phyloP scores from a whole-genome alignment of 2,329 filamentous ascomycete species.

The Penicillium sp. region DNA sequence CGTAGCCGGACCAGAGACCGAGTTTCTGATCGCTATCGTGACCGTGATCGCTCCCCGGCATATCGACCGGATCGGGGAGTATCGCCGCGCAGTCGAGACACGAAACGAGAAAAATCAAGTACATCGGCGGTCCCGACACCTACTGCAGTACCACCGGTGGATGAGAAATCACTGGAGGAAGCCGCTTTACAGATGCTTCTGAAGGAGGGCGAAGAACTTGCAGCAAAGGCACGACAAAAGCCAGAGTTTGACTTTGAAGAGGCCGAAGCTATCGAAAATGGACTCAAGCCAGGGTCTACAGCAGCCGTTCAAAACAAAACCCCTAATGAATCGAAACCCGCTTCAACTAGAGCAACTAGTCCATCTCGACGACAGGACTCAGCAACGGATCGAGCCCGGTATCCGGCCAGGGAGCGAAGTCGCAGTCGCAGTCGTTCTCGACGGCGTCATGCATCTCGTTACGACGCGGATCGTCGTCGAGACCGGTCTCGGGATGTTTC shows the following conservation, averaged over 20 bases:
- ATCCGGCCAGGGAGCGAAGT: constrained; percentile 33
- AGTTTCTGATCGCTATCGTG: constrained; percentile 35
- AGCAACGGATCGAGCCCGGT: constrained; percentile 28
- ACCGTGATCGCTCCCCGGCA: constrained; percentile 37
- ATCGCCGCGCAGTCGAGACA: constrained; percentile 36
- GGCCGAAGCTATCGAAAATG: constrained; percentile 47
- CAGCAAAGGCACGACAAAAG: constrained; percentile 55
- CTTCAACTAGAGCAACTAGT: constrained; percentile 34
- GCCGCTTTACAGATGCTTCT: constrained; percentile 59
- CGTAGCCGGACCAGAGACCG: constrained; percentile 42
- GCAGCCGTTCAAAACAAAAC: constrained; percentile 30
- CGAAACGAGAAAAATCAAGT: constrained; percentile 36
- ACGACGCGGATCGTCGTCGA: constrained; percentile 34
- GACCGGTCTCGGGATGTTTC: constrained; percentile 35
- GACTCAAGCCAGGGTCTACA: constrained; percentile 34
- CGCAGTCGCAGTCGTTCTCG: constrained; percentile 37
- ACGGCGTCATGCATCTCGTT: constrained; percentile 32
- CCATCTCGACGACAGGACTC: constrained; percentile 36
- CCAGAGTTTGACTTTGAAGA: constrained; percentile 57
- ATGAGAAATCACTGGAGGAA: constrained; percentile 61
- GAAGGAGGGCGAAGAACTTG: constrained; percentile 59
- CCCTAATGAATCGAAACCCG: constrained; percentile 30
- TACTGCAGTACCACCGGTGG: constrained; percentile 41
- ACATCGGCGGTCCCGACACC: constrained; percentile 40
- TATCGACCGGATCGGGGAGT: constrained; percentile 37